Percentiles rank a stretch among this genome's conserved stretches.
phyloP scores from a whole-genome alignment of 768 basidiomycete species.

The Leucosporidium scottii region DNA sequence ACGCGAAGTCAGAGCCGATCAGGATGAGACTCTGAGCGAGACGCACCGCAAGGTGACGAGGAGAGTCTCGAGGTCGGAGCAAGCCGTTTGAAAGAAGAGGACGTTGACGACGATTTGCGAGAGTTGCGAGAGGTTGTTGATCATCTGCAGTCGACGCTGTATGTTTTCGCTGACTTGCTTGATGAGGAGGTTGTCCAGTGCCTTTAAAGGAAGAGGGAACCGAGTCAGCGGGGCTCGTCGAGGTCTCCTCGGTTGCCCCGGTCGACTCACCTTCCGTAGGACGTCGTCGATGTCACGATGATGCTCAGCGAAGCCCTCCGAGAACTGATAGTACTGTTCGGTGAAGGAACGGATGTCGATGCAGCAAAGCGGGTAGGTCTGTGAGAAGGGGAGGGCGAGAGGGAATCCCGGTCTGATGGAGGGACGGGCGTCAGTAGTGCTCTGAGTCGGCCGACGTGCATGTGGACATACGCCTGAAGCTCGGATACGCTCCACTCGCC shows the following conservation, averaged over 20 bases:
- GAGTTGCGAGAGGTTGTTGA: conserved; percentile 77
- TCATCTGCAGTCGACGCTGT: conserved; percentile 61
- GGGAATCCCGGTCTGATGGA: conserved; percentile 56
- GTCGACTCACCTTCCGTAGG: conserved; percentile 69
- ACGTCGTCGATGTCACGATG: conserved; percentile 87
- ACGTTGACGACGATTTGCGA: conserved; percentile 88
- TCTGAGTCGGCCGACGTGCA: neutral
- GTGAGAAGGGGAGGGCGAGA: conserved; percentile 81
- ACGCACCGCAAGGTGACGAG: conserved; percentile 64
- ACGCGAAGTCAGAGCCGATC: neutral
- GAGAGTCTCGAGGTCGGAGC: conserved; percentile 72
- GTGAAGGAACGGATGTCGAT: conserved; percentile 84
- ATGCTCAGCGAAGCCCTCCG: conserved; percentile 87
- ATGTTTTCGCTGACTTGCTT: conserved; percentile 68
- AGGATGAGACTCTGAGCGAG: neutral
- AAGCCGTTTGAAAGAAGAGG: conserved; percentile 82
- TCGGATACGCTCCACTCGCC: conserved; percentile 44
- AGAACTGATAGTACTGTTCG: conserved; percentile 91
- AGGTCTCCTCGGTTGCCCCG: no score
- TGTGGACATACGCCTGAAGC: conserved; percentile 16
- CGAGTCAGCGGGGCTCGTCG: neutral
- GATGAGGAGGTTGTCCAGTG: conserved; percentile 73
- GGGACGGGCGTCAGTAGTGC: neutral
- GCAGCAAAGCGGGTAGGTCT: conserved; percentile 89
- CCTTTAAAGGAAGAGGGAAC: conserved; percentile 49